Percentiles rank a stretch among this genome's conserved stretches.
These are phyloP conservation scores for Entamoeba invadens DNA, from an alignment of 208 protist genomes.

Conservation along the genomic window DNA sequence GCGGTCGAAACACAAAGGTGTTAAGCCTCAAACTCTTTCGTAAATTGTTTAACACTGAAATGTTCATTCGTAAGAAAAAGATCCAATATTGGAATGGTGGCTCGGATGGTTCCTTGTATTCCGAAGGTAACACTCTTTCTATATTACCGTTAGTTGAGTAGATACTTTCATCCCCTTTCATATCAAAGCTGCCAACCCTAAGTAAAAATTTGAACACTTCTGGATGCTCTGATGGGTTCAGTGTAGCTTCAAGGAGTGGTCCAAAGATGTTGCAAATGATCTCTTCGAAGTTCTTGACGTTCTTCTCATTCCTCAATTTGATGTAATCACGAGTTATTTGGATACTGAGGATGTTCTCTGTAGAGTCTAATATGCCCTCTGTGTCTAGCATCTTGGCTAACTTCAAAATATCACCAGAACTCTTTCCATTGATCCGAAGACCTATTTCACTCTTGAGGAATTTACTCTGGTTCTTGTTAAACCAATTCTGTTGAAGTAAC, in stretches of 20 bases:
- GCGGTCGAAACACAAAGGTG: slow-evolving; percentile 80
- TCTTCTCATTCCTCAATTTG: slow-evolving; percentile 16
- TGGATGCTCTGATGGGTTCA: slow-evolving; percentile 73
- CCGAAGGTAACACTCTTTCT: slow-evolving; percentile 47
- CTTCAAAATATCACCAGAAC: not conserved
- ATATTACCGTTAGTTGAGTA: slow-evolving; percentile 56
- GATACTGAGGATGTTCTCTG: not conserved
- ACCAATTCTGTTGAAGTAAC: not conserved
- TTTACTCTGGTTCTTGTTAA: not conserved
- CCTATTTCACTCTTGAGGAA: not conserved
- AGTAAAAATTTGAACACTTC: slow-evolving; percentile 80
- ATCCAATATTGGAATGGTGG: slow-evolving; percentile 94
- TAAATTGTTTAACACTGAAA: slow-evolving; percentile 82
- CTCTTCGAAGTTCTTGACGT: slow-evolving; percentile 65
- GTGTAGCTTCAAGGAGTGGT: slow-evolving; percentile 79
- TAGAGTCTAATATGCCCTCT: not conserved
- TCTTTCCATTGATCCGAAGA: not conserved
- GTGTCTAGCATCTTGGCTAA: not conserved
- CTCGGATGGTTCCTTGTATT: slow-evolving; percentile 76
- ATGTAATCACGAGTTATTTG: slow-evolving; percentile 33
- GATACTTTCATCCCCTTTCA: slow-evolving; percentile 88
- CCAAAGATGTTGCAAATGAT: slow-evolving; percentile 83
- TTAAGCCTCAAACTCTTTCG: slow-evolving; percentile 56
- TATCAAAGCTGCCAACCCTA: slow-evolving; percentile 81
- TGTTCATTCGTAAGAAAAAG: slow-evolving; percentile 93